Evolutionary conservation across 1,284 basidiomycete genomes (phyloP).

Genomic region (Ustilago vetiveriae): DNA sequence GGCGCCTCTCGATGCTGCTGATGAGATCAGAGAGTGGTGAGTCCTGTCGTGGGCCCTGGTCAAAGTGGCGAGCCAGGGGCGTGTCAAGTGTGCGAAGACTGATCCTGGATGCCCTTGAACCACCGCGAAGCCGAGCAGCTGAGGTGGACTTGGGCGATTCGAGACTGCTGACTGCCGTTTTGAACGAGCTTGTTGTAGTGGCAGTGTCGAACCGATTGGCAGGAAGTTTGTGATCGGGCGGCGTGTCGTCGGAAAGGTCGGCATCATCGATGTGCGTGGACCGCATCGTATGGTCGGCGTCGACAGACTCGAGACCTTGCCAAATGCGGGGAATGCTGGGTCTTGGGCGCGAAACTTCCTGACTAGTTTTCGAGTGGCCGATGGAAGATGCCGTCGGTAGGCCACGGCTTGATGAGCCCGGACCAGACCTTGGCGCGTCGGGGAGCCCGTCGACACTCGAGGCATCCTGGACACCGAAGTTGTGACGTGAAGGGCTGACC

Average conservation of each 20-base stretch:
- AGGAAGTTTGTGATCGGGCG: slow-evolving; percentile 22
- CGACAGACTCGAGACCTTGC: slow-evolving; percentile 41
- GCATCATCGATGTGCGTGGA: slow-evolving; percentile 33
- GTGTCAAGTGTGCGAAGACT: slow-evolving; percentile 36
- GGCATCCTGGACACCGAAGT: slow-evolving; percentile 23
- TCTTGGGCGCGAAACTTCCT: slow-evolving; percentile 23
- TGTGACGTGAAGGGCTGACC: slow-evolving; percentile 14
- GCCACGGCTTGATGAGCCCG: no score
- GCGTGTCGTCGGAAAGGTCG: slow-evolving; percentile 30
- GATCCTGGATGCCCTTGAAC: slow-evolving; percentile 25
- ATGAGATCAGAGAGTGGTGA: slow-evolving; percentile 47
- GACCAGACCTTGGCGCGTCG: slow-evolving; percentile 9
- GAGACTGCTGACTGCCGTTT: slow-evolving; percentile 30
- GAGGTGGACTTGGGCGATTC: slow-evolving; percentile 29
- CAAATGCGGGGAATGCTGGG: slow-evolving; percentile 47
- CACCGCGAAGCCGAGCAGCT: slow-evolving; percentile 10
- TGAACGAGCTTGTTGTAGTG: slow-evolving; percentile 38
- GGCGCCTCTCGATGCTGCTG: slow-evolving; percentile 36
- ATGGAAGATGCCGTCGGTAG: neutral
- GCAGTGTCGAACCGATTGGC: slow-evolving; percentile 38
- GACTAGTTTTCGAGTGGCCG: slow-evolving; percentile 9
- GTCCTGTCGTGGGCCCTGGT: slow-evolving; percentile 24
- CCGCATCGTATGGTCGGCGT: slow-evolving; percentile 19
- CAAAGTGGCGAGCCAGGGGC: slow-evolving; percentile 42
- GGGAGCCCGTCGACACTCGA: slow-evolving; percentile 17